These are phyloP conservation scores for Sporothrix schenckii DNA, from an alignment of 2,329 filamentous ascomycete species.

Conservation along the genomic window DNA sequence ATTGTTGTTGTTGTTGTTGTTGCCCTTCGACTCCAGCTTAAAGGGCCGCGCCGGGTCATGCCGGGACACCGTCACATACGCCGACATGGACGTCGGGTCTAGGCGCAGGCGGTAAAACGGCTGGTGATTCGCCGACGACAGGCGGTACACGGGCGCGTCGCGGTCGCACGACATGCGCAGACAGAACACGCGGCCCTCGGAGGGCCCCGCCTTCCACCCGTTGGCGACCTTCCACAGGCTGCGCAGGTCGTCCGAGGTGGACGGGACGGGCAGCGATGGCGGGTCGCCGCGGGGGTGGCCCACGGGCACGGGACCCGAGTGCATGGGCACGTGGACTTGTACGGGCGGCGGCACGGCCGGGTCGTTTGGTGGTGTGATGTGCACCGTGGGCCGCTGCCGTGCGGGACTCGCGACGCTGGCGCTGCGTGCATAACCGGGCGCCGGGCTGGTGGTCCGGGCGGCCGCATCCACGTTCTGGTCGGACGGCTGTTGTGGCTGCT, in stretches of 20 bases:
- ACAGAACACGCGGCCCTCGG: slow-evolving; percentile 63
- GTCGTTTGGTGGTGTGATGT: slow-evolving; percentile 1
- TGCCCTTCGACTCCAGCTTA: slow-evolving; percentile 44
- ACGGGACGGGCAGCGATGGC: slow-evolving; percentile 44
- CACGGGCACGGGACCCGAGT: background rate
- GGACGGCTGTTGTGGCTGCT: background rate
- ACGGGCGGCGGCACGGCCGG: slow-evolving; percentile 1
- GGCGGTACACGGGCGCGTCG: slow-evolving; percentile 67
- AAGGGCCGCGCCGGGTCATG: slow-evolving; percentile 63
- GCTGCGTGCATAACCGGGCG: background rate
- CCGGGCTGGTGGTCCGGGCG: background rate
- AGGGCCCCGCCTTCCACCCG: slow-evolving; percentile 65
- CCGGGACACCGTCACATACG: slow-evolving; percentile 61
- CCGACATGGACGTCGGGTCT: slow-evolving; percentile 65
- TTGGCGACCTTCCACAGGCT: slow-evolving; percentile 70
- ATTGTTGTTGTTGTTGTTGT: slow-evolving; percentile 46
- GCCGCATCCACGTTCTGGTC: slow-evolving; percentile 21
- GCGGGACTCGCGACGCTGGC: background rate
- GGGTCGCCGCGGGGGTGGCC: slow-evolving; percentile 9
- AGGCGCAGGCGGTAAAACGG: slow-evolving; percentile 69
- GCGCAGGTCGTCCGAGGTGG: slow-evolving; percentile 64
- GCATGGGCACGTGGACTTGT: background rate
- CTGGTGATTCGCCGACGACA: slow-evolving; percentile 63
- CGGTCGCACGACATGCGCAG: slow-evolving; percentile 59
- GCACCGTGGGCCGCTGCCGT: background rate